Evolutionary conservation across 305 asterid genomes (phyloP).

Genomic region (Ajuga reptans): DNA sequence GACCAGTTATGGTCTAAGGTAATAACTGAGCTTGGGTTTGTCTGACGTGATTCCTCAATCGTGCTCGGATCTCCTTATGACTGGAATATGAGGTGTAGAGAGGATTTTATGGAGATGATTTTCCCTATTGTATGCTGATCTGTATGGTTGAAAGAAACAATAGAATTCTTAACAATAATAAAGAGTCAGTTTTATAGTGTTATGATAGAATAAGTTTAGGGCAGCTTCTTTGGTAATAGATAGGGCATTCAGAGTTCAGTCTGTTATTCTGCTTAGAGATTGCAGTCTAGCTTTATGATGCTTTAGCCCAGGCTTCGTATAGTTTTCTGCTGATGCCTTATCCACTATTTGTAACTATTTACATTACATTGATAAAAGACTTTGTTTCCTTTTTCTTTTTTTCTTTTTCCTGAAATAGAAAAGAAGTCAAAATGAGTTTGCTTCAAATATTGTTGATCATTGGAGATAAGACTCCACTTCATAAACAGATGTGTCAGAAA

Average conservation of each 20-base stretch:
- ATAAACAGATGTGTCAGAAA: neutral
- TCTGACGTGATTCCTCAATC: neutral
- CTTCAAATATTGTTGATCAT: neutral
- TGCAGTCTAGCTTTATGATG: neutral
- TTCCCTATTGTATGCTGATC: neutral
- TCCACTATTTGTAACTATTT: neutral
- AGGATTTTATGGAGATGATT: neutral
- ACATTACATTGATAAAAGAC: neutral
- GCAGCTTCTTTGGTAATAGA: neutral
- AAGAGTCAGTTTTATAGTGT: neutral
- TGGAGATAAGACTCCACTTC: conserved; percentile 13
- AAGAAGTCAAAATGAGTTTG: neutral
- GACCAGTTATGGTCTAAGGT: neutral
- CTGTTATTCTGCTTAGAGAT: neutral
- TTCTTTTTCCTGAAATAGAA: too few relatives aligned
- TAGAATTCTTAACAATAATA: neutral
- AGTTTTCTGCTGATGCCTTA: neutral
- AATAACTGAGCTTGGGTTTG: neutral
- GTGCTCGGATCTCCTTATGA: neutral
- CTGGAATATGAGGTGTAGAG: neutral
- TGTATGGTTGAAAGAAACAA: neutral
- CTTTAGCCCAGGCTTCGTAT: neutral
- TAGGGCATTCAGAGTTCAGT: neutral
- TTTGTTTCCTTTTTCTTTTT: neutral
- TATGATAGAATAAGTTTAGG: neutral